These are phyloP conservation scores for Gamarada debralockiae DNA, from an alignment of 495 filamentous ascomycete species.

Conservation along the genomic window DNA sequence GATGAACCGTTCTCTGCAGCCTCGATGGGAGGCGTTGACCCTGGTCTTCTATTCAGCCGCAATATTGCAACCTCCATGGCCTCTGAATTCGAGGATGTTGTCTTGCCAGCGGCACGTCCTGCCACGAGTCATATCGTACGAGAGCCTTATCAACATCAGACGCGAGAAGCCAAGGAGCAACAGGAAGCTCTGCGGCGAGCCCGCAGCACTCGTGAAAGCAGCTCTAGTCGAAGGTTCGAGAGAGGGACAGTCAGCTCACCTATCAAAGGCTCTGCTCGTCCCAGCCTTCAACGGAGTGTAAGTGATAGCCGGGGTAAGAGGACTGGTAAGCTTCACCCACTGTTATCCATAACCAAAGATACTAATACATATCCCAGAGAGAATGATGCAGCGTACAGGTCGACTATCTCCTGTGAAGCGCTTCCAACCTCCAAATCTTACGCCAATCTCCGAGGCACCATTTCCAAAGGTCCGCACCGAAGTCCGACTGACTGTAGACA, in stretches of 20 bases:
- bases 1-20: constrained; percentile 12
- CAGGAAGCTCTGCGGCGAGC: constrained; percentile 39
- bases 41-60: constrained; percentile 54
- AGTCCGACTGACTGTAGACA: constrained; percentile 68
- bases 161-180: constrained; percentile 52
- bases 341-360: background rate
- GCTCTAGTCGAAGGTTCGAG: constrained; percentile 26
- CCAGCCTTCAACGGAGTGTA: constrained; percentile 57
- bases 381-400: constrained; percentile 31
- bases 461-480: constrained; percentile 44
- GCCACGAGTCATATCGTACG: constrained; percentile 31
- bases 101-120: constrained; percentile 35
- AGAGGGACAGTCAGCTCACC: constrained; percentile 50
- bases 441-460: constrained; percentile 44
- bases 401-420: constrained; percentile 47
- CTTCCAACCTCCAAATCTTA: constrained; percentile 41
- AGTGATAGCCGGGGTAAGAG: constrained; percentile 36
- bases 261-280: constrained; percentile 35
- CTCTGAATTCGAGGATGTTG: constrained; percentile 38
- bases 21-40: constrained; percentile 33
- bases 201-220: constrained; percentile 28
- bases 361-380: constrained; percentile 15
- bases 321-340: constrained; percentile 11
- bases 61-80: constrained; percentile 26
- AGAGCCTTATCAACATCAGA: constrained; percentile 57